Percentiles rank a stretch among this genome's conserved stretches.
Evolutionary conservation across 2,329 filamentous ascomycete genomes (phyloP).

Genomic region (Penicillium sp.): DNA sequence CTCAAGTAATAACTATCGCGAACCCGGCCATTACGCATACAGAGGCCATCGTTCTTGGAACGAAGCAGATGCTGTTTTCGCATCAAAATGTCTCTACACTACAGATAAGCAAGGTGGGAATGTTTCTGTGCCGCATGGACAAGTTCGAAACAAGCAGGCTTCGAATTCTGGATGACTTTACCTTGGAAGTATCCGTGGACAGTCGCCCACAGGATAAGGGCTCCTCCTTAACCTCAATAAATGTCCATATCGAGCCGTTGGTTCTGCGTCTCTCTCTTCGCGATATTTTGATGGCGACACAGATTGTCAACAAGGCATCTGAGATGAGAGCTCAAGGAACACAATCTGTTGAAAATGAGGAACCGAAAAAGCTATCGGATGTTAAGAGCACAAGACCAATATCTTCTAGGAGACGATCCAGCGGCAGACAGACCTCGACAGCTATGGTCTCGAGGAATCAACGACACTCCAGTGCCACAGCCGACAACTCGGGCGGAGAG

Average conservation of each 20-base stretch:
- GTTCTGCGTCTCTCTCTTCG: slow-evolving; percentile 82
- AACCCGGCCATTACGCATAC: slow-evolving; percentile 84
- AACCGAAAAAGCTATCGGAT: too few relatives aligned
- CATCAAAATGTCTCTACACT: slow-evolving; percentile 90
- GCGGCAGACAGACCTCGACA: too few relatives aligned
- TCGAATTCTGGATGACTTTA: slow-evolving; percentile 96
- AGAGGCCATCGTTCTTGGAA: slow-evolving; percentile 89
- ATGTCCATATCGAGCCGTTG: slow-evolving; percentile 80
- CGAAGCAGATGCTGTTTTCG: slow-evolving; percentile 84
- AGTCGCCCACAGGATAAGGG: slow-evolving; percentile 53
- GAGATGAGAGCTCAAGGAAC: too few relatives aligned
- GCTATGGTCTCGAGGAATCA: too few relatives aligned
- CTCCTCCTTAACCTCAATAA: slow-evolving; percentile 63
- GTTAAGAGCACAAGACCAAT: too few relatives aligned
- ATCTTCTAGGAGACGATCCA: too few relatives aligned
- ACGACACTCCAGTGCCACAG: too few relatives aligned
- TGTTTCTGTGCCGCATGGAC: slow-evolving; percentile 99
- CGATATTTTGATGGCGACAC: slow-evolving; percentile 86
- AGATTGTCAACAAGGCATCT: slow-evolving; percentile 83
- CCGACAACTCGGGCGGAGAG: too few relatives aligned
- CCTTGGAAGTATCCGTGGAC: slow-evolving; percentile 80
- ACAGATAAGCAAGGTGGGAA: slow-evolving; percentile 86
- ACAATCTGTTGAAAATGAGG: too few relatives aligned
- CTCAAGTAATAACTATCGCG: slow-evolving; percentile 90
- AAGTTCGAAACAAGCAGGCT: slow-evolving; percentile 83